Evolutionary conservation across 2,329 filamentous ascomycete species (phyloP).

Genomic region (Mycosphaerella sp.): DNA sequence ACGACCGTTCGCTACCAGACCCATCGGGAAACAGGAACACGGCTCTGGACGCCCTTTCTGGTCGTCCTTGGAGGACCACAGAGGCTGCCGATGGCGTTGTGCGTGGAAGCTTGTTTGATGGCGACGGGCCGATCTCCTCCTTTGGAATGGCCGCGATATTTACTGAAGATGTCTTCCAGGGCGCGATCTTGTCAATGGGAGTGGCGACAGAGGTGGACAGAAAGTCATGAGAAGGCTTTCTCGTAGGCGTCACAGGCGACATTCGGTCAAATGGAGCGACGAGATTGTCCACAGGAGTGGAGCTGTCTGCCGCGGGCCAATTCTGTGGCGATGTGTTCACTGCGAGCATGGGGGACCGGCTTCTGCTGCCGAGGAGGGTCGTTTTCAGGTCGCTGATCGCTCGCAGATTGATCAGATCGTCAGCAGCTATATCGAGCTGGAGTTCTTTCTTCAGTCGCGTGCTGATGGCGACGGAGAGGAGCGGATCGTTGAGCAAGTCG

Average conservation of each 20-base stretch:
- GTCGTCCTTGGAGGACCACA: slow-evolving; percentile 4
- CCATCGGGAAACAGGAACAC: slow-evolving; percentile 9
- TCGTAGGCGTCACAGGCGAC: background rate
- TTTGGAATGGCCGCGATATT: background rate
- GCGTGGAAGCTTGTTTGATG: background rate
- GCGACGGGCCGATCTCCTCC: background rate
- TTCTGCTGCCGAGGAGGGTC: background rate
- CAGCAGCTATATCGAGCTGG: slow-evolving; percentile 1
- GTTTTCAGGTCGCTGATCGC: slow-evolving; percentile 6
- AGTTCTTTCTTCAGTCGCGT: slow-evolving; percentile 3
- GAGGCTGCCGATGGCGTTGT: background rate
- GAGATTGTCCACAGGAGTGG: background rate
- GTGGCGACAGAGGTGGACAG: slow-evolving; percentile 2
- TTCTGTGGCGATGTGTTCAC: background rate
- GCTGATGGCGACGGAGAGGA: slow-evolving; percentile 6
- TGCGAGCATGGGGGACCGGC: background rate
- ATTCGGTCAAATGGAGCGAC: background rate
- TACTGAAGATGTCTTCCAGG: background rate
- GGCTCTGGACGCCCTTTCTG: background rate
- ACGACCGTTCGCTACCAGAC: slow-evolving; percentile 1
- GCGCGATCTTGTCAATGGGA: slow-evolving; percentile 1
- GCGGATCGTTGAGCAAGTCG: slow-evolving; percentile 6
- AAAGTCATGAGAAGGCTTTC: background rate
- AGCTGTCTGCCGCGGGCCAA: background rate
- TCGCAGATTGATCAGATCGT: slow-evolving; percentile 5